Evolutionary conservation across 257 asterid genomes (phyloP).

Genomic region (Gentiana macrophylla): DNA sequence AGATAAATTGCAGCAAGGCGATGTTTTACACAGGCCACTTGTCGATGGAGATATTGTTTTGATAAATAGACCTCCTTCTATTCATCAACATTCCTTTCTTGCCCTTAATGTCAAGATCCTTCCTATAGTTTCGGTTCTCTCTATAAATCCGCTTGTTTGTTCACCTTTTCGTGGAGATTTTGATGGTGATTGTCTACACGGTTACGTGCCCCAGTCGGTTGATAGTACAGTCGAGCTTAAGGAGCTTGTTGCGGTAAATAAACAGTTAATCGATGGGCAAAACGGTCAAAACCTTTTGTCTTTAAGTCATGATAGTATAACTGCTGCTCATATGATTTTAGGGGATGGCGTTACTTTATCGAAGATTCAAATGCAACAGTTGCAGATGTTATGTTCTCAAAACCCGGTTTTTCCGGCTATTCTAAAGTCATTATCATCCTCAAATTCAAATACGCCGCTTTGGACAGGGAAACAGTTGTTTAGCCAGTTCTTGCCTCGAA

Average conservation of each 20-base stretch:
- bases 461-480: constrained; percentile 92
- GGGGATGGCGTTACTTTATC: constrained; percentile 57
- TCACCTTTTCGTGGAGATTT: constrained; percentile 92
- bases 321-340: constrained; percentile 68
- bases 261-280: constrained; percentile 73
- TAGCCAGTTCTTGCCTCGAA: constrained; percentile 55
- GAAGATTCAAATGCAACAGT: constrained; percentile 69
- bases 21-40: constrained; percentile 60
- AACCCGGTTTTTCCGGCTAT: constrained; percentile 39
- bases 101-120: constrained; percentile 72
- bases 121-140: constrained; percentile 46
- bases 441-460: constrained; percentile 12
- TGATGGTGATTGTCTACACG: constrained; percentile 97
- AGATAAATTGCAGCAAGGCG: constrained; percentile 63
- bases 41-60: constrained; percentile 74
- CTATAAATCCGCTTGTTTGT: constrained; percentile 80
- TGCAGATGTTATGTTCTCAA: constrained; percentile 64
- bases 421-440: constrained; percentile 20
- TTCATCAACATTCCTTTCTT: constrained; percentile 87
- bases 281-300: constrained; percentile 69
- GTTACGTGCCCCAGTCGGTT: constrained; percentile 82
- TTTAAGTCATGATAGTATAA: constrained; percentile 76
- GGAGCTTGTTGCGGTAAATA: constrained; percentile 64
- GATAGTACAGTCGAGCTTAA: constrained; percentile 61
- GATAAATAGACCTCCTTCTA: constrained; percentile 89